Evolutionary conservation across 2,329 filamentous ascomycete genomes (phyloP), one percentile per base, ranked within the genome.

Genomic region (Rutstroemia sp.): DNA sequence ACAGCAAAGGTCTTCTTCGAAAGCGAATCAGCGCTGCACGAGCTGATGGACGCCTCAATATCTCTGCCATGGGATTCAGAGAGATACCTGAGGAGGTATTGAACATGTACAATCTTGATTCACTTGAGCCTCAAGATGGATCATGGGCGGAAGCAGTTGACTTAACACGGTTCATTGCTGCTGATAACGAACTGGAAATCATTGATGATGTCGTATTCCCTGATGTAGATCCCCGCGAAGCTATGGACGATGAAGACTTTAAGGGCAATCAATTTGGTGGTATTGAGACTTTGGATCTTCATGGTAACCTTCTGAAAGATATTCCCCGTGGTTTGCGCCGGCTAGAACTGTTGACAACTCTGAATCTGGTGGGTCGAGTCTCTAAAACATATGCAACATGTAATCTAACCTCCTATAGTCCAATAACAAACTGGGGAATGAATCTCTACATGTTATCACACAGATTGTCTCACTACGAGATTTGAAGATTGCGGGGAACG

Each of bases 101-200:
- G 72, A 83, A 84, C 54, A 97, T 97, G 92, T 97, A 96, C 69
- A 88, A 91, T 64, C 76, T 89, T 17, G 84, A 91, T 53, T 78
- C 81, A 1, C 78, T 84, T 55, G 82, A 86, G 39, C 77, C 76
- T 12, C 75, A 79, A 21, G 82, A 80, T 38, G 80, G 84, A 10
- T 83, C 86, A 36, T 97, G 94, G 94, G 91, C 91, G 2, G 92
- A 97, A 70, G 87, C 88, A 58, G 89, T 97, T 10, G 92, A 97
- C 67, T 73, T 97, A 47, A 87, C 86, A 0, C 84, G 87, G 59
- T 84, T 97, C 50, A 82, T 94, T 61, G 91, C 88, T 5, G 91
- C 92, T 8, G 91, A 96, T 67, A 97, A 99, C 66, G 89, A 96
- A 66, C 72, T 99, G 48, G 83, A 89, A 65, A 76, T 77, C 34